These are phyloP conservation scores for Penicillium sp. DNA, from an alignment of 2,329 filamentous ascomycete species.

Conservation along the genomic window DNA sequence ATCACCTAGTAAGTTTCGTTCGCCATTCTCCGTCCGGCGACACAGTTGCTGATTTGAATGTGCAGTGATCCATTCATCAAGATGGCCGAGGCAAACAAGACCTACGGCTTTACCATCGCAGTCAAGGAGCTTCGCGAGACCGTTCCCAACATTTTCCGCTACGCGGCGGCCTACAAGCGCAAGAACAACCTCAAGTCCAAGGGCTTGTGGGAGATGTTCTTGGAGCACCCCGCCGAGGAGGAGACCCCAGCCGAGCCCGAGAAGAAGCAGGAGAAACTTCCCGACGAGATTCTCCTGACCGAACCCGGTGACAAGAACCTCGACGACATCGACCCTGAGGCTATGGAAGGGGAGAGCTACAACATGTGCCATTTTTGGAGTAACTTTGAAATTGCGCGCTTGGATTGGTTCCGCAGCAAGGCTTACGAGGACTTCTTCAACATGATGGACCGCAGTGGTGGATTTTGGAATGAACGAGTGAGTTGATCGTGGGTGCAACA, in stretches of 20 bases:
- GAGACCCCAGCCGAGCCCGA: constrained; percentile 58
- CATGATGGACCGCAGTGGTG: constrained; percentile 97
- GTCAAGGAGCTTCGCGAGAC: constrained; percentile 98
- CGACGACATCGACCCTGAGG: constrained; percentile 83
- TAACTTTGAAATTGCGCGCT: constrained; percentile 95
- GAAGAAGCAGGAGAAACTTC: constrained; percentile 67
- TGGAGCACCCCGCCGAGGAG: constrained; percentile 62
- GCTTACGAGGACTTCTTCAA: constrained; percentile 98
- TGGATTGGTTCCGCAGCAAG: constrained; percentile 96
- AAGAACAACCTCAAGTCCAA: constrained; percentile 86
- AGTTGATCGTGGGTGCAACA: constrained; percentile 33
- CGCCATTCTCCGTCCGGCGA: background rate
- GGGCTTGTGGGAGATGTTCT: constrained; percentile 98
- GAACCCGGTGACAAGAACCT: constrained; percentile 70
- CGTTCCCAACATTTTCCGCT: constrained; percentile 97
- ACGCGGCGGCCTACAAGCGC: constrained; percentile 96
- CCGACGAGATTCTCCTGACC: constrained; percentile 77
- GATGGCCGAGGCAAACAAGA: constrained; percentile 95
- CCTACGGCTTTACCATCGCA: constrained; percentile 97
- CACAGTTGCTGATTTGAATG: constrained; percentile 2
- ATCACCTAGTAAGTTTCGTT: constrained; percentile 79
- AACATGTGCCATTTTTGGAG: constrained; percentile 99
- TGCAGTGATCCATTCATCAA: constrained; percentile 86
- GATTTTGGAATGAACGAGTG: constrained; percentile 99
- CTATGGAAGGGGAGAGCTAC: constrained; percentile 97